These are phyloP conservation scores for Rosa persica DNA, from an alignment of 306 rosid species.

Conservation along the genomic window DNA sequence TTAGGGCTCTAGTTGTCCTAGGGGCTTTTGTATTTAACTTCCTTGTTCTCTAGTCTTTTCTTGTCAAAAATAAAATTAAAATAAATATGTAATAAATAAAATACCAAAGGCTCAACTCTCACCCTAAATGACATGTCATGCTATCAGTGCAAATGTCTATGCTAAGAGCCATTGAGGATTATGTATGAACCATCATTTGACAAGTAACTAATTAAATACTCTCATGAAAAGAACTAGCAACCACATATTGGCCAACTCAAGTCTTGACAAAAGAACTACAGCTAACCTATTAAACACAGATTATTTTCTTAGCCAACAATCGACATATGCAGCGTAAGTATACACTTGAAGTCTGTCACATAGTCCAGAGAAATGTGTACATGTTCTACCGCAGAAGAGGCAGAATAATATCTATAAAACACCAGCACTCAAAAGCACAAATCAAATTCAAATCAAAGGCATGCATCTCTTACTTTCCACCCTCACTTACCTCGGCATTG, in stretches of 20 bases:
- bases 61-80: too few species aligned
- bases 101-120: neutral
- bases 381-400: constrained; percentile 24
- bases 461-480: constrained; percentile 20
- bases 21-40: too few species aligned
- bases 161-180: neutral
- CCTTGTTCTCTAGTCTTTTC: too few species aligned
- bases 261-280: neutral
- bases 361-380: constrained; percentile 9
- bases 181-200: neutral
- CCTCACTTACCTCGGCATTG: constrained; percentile 27
- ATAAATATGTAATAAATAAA: too few species aligned
- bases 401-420: constrained; percentile 35
- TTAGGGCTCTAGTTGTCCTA: too few species aligned
- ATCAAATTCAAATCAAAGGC: constrained; percentile 25
- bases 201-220: neutral
- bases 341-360: constrained; percentile 16
- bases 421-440: constrained; percentile 43
- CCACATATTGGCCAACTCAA: neutral
- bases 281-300: neutral
- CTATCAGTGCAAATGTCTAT: neutral
- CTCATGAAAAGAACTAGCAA: neutral
- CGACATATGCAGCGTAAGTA: constrained; percentile 12
- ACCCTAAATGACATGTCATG: neutral
- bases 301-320: constrained; percentile 23